phyloP scores from a whole-genome alignment of 1,139 yeast genomes.

The Pichia terricola region DNA sequence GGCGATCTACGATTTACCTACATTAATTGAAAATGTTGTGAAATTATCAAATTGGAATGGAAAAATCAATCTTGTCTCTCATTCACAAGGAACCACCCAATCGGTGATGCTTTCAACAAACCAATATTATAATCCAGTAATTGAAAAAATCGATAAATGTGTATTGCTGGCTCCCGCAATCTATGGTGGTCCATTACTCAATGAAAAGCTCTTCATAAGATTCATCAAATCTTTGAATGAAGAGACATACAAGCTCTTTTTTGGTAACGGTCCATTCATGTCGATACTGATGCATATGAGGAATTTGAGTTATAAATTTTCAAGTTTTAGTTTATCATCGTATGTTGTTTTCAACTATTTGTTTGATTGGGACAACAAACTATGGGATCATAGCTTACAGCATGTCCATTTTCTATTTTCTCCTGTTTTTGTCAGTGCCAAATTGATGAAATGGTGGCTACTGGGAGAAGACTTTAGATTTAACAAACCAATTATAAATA shows the following conservation, averaged over 20 bases:
- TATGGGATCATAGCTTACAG: conserved; percentile 66
- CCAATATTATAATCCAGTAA: conserved; percentile 27
- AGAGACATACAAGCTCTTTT: conserved; percentile 34
- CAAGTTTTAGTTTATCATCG: conserved; percentile 51
- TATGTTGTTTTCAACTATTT: conserved; percentile 75
- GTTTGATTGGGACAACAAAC: conserved; percentile 73
- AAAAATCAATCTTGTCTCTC: conserved; percentile 62
- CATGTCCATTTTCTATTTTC: conserved; percentile 73
- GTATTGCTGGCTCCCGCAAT: conserved; percentile 85
- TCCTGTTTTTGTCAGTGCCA: conserved; percentile 74
- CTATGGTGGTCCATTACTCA: conserved; percentile 68
- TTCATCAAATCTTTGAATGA: conserved; percentile 40
- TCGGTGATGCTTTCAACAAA: conserved; percentile 50
- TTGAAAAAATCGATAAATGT: conserved; percentile 50
- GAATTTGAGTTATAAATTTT: conserved; percentile 33
- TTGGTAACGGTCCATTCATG: conserved; percentile 54
- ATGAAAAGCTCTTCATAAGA: conserved; percentile 45
- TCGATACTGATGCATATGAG: conserved; percentile 49
- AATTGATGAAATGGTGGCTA: conserved; percentile 89
- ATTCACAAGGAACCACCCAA: conserved; percentile 92
- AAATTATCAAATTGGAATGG: conserved; percentile 27
- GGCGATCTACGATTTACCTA: conserved; percentile 69
- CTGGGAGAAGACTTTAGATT: conserved; percentile 41
- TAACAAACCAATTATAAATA: conserved; percentile 47
- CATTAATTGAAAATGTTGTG: conserved; percentile 56